Evolutionary conservation across 768 basidiomycete species (phyloP).

Genomic region (Epithele typhae): DNA sequence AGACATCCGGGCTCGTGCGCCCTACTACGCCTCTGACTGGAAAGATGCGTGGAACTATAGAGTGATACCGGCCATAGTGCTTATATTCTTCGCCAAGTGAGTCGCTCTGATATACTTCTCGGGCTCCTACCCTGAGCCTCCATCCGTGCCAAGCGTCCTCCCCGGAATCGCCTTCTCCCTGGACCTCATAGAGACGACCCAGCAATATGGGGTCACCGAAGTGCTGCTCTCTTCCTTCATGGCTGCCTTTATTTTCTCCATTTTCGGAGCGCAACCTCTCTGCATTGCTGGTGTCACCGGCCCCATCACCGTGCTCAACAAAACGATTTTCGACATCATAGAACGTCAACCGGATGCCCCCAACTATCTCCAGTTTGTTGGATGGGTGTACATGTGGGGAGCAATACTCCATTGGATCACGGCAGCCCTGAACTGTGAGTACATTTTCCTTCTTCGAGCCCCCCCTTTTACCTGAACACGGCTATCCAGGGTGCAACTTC

Average conservation of each 20-base stretch:
- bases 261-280: conserved; percentile 87
- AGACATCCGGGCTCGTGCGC: conserved; percentile 67
- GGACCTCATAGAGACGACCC: conserved; percentile 87
- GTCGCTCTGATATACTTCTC: too few relatives aligned
- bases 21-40: conserved; percentile 88
- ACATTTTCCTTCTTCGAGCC: too few relatives aligned
- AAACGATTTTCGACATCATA: conserved; percentile 80
- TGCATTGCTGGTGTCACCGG: conserved; percentile 91
- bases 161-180: conserved; percentile 91
- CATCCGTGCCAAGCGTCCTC: conserved; percentile 59
- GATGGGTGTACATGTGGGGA: conserved; percentile 92
- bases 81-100: conserved; percentile 85
- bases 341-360: conserved; percentile 54
- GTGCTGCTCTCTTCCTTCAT: conserved; percentile 82
- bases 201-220: conserved; percentile 86
- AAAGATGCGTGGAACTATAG: conserved; percentile 89
- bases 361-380: conserved; percentile 79
- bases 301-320: conserved; percentile 91
- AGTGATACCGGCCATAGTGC: conserved; percentile 79
- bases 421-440: conserved; percentile 70
- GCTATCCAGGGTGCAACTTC: conserved; percentile 68
- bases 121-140: too few relatives aligned
- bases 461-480: neutral
- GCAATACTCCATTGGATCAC: conserved; percentile 84
- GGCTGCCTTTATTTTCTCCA: conserved; percentile 82